A percentile compares a stretch with the other conserved stretches of the same genome.
Conservation (phyloP, 352 stramenopile species). For the Peronospora farinosa region DNA sequence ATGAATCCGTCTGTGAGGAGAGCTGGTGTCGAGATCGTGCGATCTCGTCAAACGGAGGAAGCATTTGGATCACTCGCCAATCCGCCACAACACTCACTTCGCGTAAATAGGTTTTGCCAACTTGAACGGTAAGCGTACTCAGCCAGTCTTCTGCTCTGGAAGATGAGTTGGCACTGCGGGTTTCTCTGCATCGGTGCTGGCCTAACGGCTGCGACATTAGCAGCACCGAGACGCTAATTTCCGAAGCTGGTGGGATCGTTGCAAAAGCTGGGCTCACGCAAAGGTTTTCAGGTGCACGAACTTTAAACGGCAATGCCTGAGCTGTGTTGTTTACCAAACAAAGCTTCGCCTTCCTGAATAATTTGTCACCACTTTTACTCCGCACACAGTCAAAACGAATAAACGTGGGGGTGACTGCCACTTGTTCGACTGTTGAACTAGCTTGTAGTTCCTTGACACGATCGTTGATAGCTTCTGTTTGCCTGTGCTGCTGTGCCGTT, state of each 20-base stretch:
- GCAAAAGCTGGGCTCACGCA: slow-evolving; percentile 37
- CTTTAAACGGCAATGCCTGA: slow-evolving; percentile 41
- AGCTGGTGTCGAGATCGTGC: slow-evolving; percentile 56
- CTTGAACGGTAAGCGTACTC: slow-evolving; percentile 50
- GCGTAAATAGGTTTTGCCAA: slow-evolving; percentile 42
- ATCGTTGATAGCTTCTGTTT: slow-evolving; percentile 3
- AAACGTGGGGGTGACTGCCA: slow-evolving; percentile 57
- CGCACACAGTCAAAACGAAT: slow-evolving; percentile 42
- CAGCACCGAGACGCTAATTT: slow-evolving; percentile 39
- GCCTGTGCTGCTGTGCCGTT: neutral
- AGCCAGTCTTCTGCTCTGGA: slow-evolving; percentile 42
- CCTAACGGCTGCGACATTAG: slow-evolving; percentile 51
- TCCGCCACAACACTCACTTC: slow-evolving; percentile 69
- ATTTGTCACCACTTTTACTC: slow-evolving; percentile 21
- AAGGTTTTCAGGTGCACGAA: slow-evolving; percentile 55
- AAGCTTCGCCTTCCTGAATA: slow-evolving; percentile 28
- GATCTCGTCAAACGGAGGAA: slow-evolving; percentile 58
- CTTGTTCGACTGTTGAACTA: slow-evolving; percentile 36
- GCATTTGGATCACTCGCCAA: slow-evolving; percentile 25
- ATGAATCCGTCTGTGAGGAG: slow-evolving; percentile 70
- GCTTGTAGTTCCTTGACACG: slow-evolving; percentile 45
- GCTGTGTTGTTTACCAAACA: slow-evolving; percentile 56
- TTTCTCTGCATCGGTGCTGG: slow-evolving; percentile 13
- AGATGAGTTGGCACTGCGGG: slow-evolving; percentile 7
- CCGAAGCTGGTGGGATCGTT: slow-evolving; percentile 39